Percentiles rank a stretch among this genome's conserved stretches.
Evolutionary conservation across 345 rosid genomes (phyloP).

Genomic region (Geranium brycei): DNA sequence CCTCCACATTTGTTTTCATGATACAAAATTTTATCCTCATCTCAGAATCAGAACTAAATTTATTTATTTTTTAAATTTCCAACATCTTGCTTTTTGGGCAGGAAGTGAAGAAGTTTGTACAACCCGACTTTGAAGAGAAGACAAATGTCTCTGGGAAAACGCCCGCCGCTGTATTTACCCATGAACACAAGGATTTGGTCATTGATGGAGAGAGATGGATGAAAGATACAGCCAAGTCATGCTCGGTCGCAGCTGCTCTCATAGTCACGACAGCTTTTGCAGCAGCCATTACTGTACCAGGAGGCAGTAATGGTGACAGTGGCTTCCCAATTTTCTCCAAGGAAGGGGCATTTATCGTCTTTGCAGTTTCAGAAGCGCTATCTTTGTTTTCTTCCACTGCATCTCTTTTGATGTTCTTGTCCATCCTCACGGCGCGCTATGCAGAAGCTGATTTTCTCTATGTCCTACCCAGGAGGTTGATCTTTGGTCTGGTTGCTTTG

Average conservation of each 20-base stretch:
- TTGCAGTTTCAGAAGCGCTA: conserved; percentile 9
- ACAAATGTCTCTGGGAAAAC: conserved; percentile 1
- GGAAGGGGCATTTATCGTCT: conserved; percentile 7
- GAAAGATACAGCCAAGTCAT: conserved; percentile 13
- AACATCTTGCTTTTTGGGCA: background rate
- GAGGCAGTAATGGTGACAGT: conserved; percentile 1
- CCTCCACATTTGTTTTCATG: background rate
- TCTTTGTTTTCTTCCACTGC: conserved; percentile 10
- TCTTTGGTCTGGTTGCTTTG: conserved; percentile 10
- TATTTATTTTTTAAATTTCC: no score
- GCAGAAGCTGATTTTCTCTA: conserved; percentile 11
- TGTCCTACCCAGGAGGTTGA: conserved; percentile 5
- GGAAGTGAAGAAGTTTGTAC: conserved; percentile 10
- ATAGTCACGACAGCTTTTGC: conserved; percentile 12
- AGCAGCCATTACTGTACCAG: conserved; percentile 15
- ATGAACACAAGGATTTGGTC: conserved; percentile 4
- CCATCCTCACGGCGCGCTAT: conserved; percentile 11
- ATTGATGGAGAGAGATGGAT: conserved; percentile 12
- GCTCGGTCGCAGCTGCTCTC: conserved; percentile 11
- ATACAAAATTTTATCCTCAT: no score
- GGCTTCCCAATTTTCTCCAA: conserved; percentile 7
- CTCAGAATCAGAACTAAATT: no score
- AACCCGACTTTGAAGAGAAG: background rate
- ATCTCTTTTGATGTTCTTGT: conserved; percentile 11
- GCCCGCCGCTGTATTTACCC: conserved; percentile 3